Conservation (phyloP, 306 rosid genomes). For the Rosa rugosa region DNA sequence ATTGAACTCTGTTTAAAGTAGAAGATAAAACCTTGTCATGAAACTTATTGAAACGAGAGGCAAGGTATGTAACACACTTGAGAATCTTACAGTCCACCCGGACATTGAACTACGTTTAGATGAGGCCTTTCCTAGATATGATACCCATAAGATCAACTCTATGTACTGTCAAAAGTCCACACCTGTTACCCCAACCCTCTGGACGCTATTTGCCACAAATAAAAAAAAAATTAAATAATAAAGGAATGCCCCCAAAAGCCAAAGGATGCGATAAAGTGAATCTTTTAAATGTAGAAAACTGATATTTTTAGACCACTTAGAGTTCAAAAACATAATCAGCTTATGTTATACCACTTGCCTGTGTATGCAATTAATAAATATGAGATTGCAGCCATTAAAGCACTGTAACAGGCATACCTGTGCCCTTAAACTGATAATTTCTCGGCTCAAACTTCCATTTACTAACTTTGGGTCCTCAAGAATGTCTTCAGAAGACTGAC, state of each 20-base stretch:
- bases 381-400: neutral
- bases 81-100: neutral
- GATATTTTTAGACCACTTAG: neutral
- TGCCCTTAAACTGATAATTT: constrained; percentile 63
- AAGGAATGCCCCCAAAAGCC: neutral
- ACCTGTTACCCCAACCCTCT: neutral
- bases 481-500: constrained; percentile 54
- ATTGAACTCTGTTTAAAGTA: neutral
- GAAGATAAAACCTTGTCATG: no score
- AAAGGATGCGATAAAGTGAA: neutral
- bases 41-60: no score
- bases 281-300: neutral
- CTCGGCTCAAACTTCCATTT: constrained; percentile 70
- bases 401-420: constrained; percentile 56
- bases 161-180: neutral
- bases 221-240: no score
- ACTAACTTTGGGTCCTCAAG: constrained; percentile 48
- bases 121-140: neutral
- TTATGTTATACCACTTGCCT: neutral
- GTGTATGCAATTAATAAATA: constrained; percentile 3
- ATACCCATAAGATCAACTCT: neutral
- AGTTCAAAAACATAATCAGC: neutral
- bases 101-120: neutral
- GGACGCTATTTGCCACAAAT: neutral
- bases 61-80: neutral